These are phyloP conservation scores for Arachnomyces sp. DNA, from an alignment of 2,329 filamentous ascomycete species.

Conservation along the genomic window DNA sequence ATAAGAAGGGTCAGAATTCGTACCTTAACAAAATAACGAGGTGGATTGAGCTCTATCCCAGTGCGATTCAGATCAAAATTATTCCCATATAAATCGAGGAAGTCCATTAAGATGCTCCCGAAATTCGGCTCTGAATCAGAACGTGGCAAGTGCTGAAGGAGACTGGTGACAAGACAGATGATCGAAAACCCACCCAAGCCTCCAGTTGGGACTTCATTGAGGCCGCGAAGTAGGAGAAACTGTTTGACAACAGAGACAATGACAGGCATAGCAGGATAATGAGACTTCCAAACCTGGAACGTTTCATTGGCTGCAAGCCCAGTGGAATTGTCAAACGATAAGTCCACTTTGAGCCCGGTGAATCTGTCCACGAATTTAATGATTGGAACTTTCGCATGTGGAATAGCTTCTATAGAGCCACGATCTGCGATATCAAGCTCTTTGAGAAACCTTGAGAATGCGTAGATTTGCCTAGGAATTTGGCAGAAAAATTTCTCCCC, in stretches of 20 bases:
- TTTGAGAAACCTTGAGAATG: slow-evolving; percentile 56
- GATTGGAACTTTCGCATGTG: slow-evolving; percentile 75
- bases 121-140: slow-evolving; percentile 62
- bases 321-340: slow-evolving; percentile 88
- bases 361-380: slow-evolving; percentile 78
- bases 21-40: slow-evolving; percentile 71
- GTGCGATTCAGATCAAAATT: slow-evolving; percentile 62
- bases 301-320: slow-evolving; percentile 74
- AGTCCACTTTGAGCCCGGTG: slow-evolving; percentile 77
- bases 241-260: slow-evolving; percentile 88
- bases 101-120: slow-evolving; percentile 75
- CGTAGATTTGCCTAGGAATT: slow-evolving; percentile 49
- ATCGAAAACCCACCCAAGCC: slow-evolving; percentile 91
- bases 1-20: slow-evolving; percentile 17
- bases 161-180: slow-evolving; percentile 85
- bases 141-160: slow-evolving; percentile 72
- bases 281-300: slow-evolving; percentile 68
- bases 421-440: slow-evolving; percentile 50
- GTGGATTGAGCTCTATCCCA: slow-evolving; percentile 69
- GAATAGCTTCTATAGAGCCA: slow-evolving; percentile 59
- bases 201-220: slow-evolving; percentile 87
- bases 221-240: slow-evolving; percentile 75
- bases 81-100: slow-evolving; percentile 83
- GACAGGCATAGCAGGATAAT: slow-evolving; percentile 77
- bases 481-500: slow-evolving; percentile 43